Percentiles rank a stretch among this genome's conserved stretches.
phyloP scores from a whole-genome alignment of 306 rosid genomes.

The Hylodesmum podocarpum region DNA sequence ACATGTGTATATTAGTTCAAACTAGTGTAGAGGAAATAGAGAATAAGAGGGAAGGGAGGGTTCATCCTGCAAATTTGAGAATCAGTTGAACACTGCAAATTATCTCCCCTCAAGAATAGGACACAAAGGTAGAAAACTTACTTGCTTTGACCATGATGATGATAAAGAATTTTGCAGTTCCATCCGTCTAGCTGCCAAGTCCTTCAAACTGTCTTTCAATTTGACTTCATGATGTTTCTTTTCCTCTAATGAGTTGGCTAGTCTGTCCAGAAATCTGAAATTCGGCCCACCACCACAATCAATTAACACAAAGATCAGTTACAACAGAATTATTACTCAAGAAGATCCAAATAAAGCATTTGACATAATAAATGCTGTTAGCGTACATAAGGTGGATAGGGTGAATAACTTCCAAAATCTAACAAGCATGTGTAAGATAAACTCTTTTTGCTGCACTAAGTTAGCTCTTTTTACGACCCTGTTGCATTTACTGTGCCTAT shows the following conservation, averaged over 20 bases:
- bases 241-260: slow-evolving; percentile 79
- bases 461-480: too few species aligned
- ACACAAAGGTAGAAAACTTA: slow-evolving; percentile 33
- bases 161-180: slow-evolving; percentile 91
- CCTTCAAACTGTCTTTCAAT: slow-evolving; percentile 85
- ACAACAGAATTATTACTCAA: neutral
- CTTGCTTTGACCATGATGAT: slow-evolving; percentile 92
- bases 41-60: neutral
- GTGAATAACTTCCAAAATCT: neutral
- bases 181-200: slow-evolving; percentile 78
- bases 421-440: neutral
- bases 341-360: neutral
- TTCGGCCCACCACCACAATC: slow-evolving; percentile 23
- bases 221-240: slow-evolving; percentile 88
- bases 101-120: neutral
- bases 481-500: too few species aligned
- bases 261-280: slow-evolving; percentile 85
- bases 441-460: too few species aligned
- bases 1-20: neutral
- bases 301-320: slow-evolving; percentile 8
- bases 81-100: neutral
- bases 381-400: neutral
- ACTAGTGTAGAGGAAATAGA: neutral
- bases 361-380: neutral
- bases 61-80: neutral